Base-by-base conservation (phyloP, 176 grass and related monocot genomes). In the Ampelocalamus luodianensis region DNA sequence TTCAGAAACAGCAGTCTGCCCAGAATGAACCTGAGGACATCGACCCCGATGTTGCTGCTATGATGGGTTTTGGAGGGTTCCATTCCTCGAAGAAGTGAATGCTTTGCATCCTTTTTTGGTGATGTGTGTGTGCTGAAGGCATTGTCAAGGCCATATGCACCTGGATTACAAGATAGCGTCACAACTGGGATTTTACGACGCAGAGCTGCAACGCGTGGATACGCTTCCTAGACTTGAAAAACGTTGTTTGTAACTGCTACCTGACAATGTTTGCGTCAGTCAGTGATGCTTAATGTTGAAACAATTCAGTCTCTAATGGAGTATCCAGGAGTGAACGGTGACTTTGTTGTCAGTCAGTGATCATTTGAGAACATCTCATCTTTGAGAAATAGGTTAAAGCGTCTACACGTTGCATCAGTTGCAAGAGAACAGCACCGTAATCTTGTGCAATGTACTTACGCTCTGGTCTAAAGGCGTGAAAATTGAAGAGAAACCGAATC, bases 1-100 rank as follows among this genome's bases (percentile, higher is more conserved):
- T 78, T 82, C 87, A 97, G 87, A 92, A 90, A 88, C 92, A 91
- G 80, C 89, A 83, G 85, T 79, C 86, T 72, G 80, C 81, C 10
- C 81, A 86, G 76, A 89, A 94, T 59, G 92, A 97, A 59, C 74
- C 82, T 34, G 90, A 94, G 74, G 88, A 91, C 32, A 46, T 91
- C 3, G 95, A 97, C 82, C 95, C 90, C 42, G 95, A 97, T 72
- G 67, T 91, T 53, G 88, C 88, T 56, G 92, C 90, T 36, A 81
- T 97, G 95, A 90, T 95, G 87, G 92, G 95, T 74, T 97, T 97
- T 22, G 87, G 90, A 49, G 92, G 92, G 50, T 94, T 94, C 11
- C 26, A 82, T 50, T 86, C 95, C 49, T 93, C 89, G 0, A 97
- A 93, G 68, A 95, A 92, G 73, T 94, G 66, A 97, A 44, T 3